phyloP scores from a whole-genome alignment of 192 early-diverging fungal genomes.

The Entomortierella beljakovae region DNA sequence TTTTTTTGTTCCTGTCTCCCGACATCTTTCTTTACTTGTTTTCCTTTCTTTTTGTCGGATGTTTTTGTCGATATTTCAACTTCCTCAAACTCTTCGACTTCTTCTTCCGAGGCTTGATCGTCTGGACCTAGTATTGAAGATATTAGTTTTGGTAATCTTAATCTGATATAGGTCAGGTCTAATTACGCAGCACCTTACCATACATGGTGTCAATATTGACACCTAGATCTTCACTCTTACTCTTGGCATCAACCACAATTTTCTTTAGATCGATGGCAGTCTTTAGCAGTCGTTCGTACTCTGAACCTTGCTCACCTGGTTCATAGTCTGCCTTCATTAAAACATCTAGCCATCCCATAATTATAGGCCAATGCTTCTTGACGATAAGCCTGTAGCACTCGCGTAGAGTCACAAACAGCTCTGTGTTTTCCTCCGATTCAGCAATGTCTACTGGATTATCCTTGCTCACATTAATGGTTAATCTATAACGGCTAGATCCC shows the following conservation, averaged over 20 bases:
- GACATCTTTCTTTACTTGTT: background rate
- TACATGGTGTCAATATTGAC: conserved; percentile 52
- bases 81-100: conserved; percentile 59
- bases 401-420: conserved; percentile 67
- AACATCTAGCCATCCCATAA: conserved; percentile 63
- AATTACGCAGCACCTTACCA: conserved; percentile 5
- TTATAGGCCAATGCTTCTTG: conserved; percentile 55
- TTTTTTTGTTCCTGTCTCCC: background rate
- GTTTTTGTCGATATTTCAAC: conserved; percentile 37
- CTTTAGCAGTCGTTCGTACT: conserved; percentile 54
- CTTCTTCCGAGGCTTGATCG: conserved; percentile 51
- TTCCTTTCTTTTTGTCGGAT: conserved; percentile 25
- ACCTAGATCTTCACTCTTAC: conserved; percentile 55
- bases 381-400: conserved; percentile 59
- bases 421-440: conserved; percentile 66
- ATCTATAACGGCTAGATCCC: conserved; percentile 68
- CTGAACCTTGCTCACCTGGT: conserved; percentile 45
- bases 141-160: background rate
- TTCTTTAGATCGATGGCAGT: conserved; percentile 53
- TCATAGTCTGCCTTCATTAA: conserved; percentile 54
- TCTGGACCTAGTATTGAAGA: conserved; percentile 11
- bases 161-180: too few species aligned
- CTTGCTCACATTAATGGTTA: conserved; percentile 66
- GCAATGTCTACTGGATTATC: conserved; percentile 60
- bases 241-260: conserved; percentile 46